phyloP scores from a whole-genome alignment of 345 rosid species.

The Eucalyptus paniculata region DNA sequence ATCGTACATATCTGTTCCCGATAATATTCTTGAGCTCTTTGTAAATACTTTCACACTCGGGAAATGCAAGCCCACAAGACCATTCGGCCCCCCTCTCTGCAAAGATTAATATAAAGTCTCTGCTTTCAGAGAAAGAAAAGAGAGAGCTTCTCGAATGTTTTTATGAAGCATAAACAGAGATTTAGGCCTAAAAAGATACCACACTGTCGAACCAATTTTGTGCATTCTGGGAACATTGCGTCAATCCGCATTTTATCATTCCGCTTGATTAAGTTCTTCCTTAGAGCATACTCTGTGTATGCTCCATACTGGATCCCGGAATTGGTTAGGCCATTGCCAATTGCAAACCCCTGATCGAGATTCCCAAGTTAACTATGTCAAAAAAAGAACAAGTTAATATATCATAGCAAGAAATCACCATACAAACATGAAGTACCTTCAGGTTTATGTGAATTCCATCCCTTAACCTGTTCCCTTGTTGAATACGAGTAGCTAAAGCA shows the following conservation, averaged over 20 bases:
- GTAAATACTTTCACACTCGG: background rate
- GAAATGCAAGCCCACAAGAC: no score
- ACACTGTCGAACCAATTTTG: conserved; percentile 19
- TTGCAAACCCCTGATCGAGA: conserved; percentile 63
- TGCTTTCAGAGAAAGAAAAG: background rate
- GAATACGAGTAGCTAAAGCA: background rate
- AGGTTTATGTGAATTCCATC: conserved; percentile 66
- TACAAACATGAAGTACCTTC: conserved; percentile 23
- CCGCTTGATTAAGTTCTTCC: conserved; percentile 30
- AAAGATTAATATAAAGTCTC: background rate
- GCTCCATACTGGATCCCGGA: conserved; percentile 67
- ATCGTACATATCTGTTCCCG: conserved; percentile 27
- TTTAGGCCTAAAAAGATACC: conserved; percentile 13
- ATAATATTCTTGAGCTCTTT: background rate
- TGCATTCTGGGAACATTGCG: conserved; percentile 24
- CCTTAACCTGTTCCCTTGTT: conserved; percentile 55
- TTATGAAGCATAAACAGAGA: background rate
- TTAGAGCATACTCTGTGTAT: conserved; percentile 60
- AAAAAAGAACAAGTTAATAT: background rate
- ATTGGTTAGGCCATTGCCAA: conserved; percentile 80
- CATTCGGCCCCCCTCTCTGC: background rate
- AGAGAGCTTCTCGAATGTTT: background rate
- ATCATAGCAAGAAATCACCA: background rate
- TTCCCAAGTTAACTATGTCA: background rate
- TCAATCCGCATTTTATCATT: conserved; percentile 7